A percentile compares a stretch with the other conserved stretches of the same genome.
Conservation (phyloP, 345 rosid genomes). For the Adansonia digitata region DNA sequence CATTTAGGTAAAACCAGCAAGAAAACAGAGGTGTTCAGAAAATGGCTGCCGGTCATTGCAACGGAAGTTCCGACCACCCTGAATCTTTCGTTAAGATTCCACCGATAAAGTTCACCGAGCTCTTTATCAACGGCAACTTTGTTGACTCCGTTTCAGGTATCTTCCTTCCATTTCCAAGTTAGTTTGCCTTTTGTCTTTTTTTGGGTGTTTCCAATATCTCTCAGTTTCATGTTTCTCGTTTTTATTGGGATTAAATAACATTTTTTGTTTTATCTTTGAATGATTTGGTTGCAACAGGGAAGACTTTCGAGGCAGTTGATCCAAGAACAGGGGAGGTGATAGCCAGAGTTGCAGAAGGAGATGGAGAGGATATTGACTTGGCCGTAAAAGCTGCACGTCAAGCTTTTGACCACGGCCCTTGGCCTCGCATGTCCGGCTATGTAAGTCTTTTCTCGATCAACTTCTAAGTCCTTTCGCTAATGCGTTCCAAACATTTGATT, state of each 20-base stretch:
- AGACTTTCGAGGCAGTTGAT: slow-evolving; percentile 36
- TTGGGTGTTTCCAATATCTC: too few relatives aligned
- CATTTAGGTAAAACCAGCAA: too few relatives aligned
- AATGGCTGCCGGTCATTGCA: slow-evolving; percentile 30
- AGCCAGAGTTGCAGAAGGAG: slow-evolving; percentile 36
- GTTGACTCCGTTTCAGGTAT: slow-evolving; percentile 55
- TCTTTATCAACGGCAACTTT: slow-evolving; percentile 55
- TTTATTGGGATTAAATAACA: too few relatives aligned
- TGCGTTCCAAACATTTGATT: too few relatives aligned
- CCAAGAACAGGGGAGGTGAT: slow-evolving; percentile 35
- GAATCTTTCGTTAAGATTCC: slow-evolving; percentile 24
- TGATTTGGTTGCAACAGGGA: slow-evolving; percentile 14
- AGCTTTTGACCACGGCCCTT: slow-evolving; percentile 47
- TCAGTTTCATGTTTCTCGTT: too few relatives aligned
- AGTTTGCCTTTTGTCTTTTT: too few relatives aligned
- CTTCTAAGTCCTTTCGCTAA: background rate
- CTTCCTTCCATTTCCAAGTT: background rate
- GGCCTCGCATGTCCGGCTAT: slow-evolving; percentile 50
- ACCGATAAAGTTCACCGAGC: slow-evolving; percentile 39
- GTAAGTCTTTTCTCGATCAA: slow-evolving; percentile 28
- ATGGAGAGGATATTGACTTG: slow-evolving; percentile 32
- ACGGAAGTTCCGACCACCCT: slow-evolving; percentile 19
- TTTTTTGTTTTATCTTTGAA: background rate
- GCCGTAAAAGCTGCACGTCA: slow-evolving; percentile 47
- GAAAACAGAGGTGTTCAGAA: background rate